These are phyloP conservation scores for Herpetomonas tarakana DNA, from an alignment of 208 protist species.

Conservation along the genomic window DNA sequence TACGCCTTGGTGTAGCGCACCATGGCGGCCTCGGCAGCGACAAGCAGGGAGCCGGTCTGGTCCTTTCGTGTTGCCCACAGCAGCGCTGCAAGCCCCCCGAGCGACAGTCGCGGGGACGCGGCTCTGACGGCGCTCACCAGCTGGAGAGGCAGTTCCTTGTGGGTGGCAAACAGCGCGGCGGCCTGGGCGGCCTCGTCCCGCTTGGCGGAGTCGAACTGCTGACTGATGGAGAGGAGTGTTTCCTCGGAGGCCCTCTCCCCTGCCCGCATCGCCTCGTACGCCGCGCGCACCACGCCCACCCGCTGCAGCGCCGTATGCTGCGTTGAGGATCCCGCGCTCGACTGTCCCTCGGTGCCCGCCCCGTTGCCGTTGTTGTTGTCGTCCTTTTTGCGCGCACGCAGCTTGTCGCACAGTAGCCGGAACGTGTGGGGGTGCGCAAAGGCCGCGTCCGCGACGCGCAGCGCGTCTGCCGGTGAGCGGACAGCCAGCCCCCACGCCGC, in stretches of 20 bases:
- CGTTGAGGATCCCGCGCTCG: neutral
- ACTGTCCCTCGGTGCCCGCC: neutral
- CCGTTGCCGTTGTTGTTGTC: neutral
- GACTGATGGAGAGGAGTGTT: constrained; percentile 20
- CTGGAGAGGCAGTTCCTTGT: constrained; percentile 12
- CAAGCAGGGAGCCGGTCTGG: neutral
- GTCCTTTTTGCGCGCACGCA: neutral
- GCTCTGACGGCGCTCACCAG: constrained; percentile 5
- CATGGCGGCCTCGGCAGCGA: neutral
- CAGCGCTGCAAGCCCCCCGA: constrained; percentile 33
- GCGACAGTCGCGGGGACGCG: constrained; percentile 3
- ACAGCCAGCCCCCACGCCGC: neutral
- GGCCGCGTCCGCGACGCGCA: neutral
- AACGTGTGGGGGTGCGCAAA: neutral
- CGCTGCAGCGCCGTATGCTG: constrained; percentile 11
- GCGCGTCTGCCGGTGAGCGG: neutral
- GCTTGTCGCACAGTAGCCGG: neutral
- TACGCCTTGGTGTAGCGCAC: constrained; percentile 1
- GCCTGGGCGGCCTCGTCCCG: constrained; percentile 21
- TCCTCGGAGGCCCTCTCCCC: constrained; percentile 15
- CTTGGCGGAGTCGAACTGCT: constrained; percentile 3
- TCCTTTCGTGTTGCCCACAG: constrained; percentile 14
- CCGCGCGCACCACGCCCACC: constrained; percentile 5
- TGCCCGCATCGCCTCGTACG: constrained; percentile 12
- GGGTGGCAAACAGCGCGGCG: constrained; percentile 10